phyloP scores from a whole-genome alignment of 2,329 filamentous ascomycete genomes.

The Aspergillus spinulosporus region DNA sequence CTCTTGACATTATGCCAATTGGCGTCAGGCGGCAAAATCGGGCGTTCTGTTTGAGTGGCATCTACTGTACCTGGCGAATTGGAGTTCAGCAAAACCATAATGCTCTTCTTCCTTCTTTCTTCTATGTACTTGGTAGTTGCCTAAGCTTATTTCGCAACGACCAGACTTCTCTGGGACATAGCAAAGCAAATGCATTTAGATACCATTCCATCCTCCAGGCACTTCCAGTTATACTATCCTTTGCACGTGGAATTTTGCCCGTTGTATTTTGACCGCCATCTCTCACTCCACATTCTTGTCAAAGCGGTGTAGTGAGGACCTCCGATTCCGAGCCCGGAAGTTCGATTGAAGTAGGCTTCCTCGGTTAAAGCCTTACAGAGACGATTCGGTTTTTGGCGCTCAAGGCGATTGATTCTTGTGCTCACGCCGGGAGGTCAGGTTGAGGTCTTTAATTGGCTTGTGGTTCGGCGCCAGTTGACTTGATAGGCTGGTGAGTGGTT shows the following conservation, averaged over 20 bases:
- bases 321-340: constrained; percentile 15
- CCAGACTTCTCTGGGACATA: background rate
- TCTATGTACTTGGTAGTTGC: constrained; percentile 5
- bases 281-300: constrained; percentile 19
- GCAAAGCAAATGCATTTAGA: background rate
- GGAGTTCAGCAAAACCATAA: constrained; percentile 22
- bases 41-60: constrained; percentile 22
- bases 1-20: constrained; percentile 3
- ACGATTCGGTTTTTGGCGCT: too few species aligned
- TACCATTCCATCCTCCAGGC: too few species aligned
- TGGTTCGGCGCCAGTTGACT: too few species aligned
- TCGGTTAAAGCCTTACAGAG: background rate
- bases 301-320: constrained; percentile 1
- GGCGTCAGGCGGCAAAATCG: constrained; percentile 17
- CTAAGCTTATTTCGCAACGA: background rate
- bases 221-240: background rate
- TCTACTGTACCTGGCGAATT: constrained; percentile 11
- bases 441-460: too few species aligned
- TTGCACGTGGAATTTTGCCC: background rate
- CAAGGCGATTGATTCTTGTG: too few species aligned
- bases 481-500: too few species aligned
- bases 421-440: too few species aligned
- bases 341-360: background rate
- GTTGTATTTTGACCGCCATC: constrained; percentile 7
- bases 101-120: background rate